Conservation (phyloP, 495 filamentous ascomycete genomes). For the Penicillium angulare region DNA sequence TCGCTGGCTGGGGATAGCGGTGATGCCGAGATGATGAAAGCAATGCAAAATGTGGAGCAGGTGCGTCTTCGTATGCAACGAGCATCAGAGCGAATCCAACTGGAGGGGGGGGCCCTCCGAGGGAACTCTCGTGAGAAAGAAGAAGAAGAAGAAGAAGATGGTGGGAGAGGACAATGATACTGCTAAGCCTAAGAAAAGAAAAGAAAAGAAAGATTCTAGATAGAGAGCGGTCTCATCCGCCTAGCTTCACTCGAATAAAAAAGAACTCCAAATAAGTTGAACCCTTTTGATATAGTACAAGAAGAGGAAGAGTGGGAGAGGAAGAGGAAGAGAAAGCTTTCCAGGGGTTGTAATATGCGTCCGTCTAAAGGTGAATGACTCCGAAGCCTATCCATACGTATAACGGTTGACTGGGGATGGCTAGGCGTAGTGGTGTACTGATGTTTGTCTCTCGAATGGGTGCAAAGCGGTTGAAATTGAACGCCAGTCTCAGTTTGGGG, state of each 20-base stretch:
- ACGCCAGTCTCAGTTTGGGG: slow-evolving; percentile 1
- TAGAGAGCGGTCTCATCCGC: background rate
- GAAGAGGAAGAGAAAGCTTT: no score
- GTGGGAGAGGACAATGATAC: slow-evolving; percentile 1
- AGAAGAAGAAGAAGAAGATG: slow-evolving; percentile 56
- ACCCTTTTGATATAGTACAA: no score
- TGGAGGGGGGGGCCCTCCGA: slow-evolving; percentile 67
- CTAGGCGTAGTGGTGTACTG: no score
- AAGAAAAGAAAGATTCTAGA: slow-evolving; percentile 14
- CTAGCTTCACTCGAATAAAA: no score
- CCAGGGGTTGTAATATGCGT: no score
- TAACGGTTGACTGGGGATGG: background rate
- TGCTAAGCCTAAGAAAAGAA: slow-evolving; percentile 2
- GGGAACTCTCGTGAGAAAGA: slow-evolving; percentile 75
- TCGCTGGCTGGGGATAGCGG: slow-evolving; percentile 38
- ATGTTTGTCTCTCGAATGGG: no score
- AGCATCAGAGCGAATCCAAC: slow-evolving; percentile 76
- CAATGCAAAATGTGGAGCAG: slow-evolving; percentile 81
- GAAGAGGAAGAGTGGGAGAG: no score
- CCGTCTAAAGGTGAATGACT: no score
- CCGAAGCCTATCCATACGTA: no score
- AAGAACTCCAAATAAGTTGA: no score
- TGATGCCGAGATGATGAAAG: slow-evolving; percentile 80
- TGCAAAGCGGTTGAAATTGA: background rate
- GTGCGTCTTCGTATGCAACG: slow-evolving; percentile 88